Conservation (phyloP, 2,329 filamentous ascomycete genomes). For the Colletotrichum nymphaeae region DNA sequence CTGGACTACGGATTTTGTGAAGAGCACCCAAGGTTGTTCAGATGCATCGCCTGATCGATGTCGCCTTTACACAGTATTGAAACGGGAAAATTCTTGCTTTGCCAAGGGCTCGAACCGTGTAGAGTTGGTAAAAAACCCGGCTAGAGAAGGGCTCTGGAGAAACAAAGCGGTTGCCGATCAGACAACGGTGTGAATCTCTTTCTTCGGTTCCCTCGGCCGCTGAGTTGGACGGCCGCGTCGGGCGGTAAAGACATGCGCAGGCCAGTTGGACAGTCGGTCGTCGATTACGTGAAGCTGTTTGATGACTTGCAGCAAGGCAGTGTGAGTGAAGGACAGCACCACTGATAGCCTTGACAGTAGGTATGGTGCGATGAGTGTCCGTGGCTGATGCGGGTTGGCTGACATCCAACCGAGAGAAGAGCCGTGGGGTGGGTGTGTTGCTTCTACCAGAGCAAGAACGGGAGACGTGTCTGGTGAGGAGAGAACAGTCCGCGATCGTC, state of each 20-base stretch:
- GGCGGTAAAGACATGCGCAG: background rate
- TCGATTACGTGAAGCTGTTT: constrained; percentile 4
- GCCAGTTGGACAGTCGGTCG: background rate
- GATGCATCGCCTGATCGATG: background rate
- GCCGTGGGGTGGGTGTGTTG: background rate
- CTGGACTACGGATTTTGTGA: background rate
- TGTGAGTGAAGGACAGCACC: background rate
- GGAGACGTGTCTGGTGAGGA: background rate
- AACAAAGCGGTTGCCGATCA: background rate
- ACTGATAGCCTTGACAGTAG: constrained; percentile 7
- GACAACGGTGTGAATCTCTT: background rate
- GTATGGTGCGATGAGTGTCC: background rate
- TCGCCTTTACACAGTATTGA: background rate
- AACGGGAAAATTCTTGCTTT: background rate
- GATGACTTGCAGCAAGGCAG: constrained; percentile 15
- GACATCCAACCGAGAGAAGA: constrained; percentile 5
- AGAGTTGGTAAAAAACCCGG: background rate
- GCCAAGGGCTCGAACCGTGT: background rate
- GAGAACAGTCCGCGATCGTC: background rate
- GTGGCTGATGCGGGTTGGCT: constrained; percentile 2
- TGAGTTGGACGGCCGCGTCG: background rate
- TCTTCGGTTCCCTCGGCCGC: background rate
- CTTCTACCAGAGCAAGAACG: background rate
- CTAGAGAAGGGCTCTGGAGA: background rate
- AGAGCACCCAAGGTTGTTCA: background rate